Evolutionary conservation across 2,329 filamentous ascomycete genomes (phyloP).

Genomic region (Salinomyces thailandicus): DNA sequence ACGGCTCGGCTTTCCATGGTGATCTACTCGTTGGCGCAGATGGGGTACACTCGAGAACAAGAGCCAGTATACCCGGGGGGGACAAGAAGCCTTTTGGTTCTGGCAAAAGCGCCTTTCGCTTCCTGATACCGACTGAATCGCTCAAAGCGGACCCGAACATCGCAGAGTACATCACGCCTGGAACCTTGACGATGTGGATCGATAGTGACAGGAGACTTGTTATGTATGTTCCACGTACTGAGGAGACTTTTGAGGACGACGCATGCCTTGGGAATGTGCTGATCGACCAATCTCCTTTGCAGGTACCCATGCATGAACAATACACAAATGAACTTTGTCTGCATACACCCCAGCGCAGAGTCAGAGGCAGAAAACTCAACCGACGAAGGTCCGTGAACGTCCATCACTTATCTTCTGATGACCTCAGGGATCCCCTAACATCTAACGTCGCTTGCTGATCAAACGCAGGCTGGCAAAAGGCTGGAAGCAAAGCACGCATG

Average conservation of each 20-base stretch:
- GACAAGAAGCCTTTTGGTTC: constrained; percentile 21
- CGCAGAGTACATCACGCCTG: constrained; percentile 27
- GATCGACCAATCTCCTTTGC: too few species aligned
- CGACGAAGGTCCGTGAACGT: constrained; percentile 6
- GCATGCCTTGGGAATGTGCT: too few species aligned
- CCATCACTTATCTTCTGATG: not conserved
- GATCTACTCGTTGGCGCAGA: constrained; percentile 26
- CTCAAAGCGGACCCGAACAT: constrained; percentile 33
- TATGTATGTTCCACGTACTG: too few species aligned
- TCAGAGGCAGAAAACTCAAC: constrained; percentile 11
- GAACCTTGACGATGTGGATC: constrained; percentile 36
- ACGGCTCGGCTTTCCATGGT: constrained; percentile 16
- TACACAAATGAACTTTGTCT: constrained; percentile 37
- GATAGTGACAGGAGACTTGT: constrained; percentile 35
- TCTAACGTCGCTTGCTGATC: constrained; percentile 3
- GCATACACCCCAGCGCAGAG: constrained; percentile 31
- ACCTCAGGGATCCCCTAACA: not conserved
- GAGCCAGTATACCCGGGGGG: constrained; percentile 13
- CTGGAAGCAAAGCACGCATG: constrained; percentile 29
- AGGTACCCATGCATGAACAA: constrained; percentile 40
- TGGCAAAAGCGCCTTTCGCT: constrained; percentile 49
- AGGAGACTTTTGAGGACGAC: too few species aligned
- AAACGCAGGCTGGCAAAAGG: constrained; percentile 25
- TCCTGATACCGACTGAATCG: constrained; percentile 40
- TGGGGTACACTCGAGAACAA: constrained; percentile 21